Evolutionary conservation across 2,329 filamentous ascomycete species (phyloP), one percentile per base, ranked within the genome.

Genomic region (Sclerotinia nivalis): DNA sequence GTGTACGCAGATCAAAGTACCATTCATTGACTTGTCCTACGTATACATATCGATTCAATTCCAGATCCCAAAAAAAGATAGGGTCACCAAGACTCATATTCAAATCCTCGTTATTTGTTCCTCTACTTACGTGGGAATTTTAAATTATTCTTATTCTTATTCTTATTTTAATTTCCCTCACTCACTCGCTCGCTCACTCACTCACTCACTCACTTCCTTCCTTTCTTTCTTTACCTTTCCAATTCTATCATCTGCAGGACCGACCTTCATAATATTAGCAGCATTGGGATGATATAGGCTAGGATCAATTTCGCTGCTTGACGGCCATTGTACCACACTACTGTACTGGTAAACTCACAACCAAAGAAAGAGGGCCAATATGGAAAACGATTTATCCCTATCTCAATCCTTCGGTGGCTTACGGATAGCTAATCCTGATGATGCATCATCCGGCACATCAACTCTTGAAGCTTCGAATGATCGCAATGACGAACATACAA

Each of bases 401-500:
- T 96, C 93, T 79, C 92, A 94, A 83, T 93, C 93, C 78, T 87
- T 98, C 78, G 96, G 96, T 78, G 95, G 95, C 77, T 85, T 99
- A 81, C 93, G 95, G 80, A 98, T 99, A 81, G 95, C 96, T 77
- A 99, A 98, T 81, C 95, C 95, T 69, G 94, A 96, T 82, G 73
- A 75, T 74, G 72, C 74, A 60, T 77, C 76, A 28, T 73, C 69
- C 5, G 72, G 74, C 61, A 73, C 72, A 34, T 70, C 73, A n/a
- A 71, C 76, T 61, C 72, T 73, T 71, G 73, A 75, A 71, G 70
- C 77, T 72, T 56, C 72, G 71, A 66, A 74, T 72, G 70, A 78
- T 65, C 72, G 75, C 13, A 72, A 71, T 64, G 47, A 72, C 68
- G 73, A 64, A 64, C 61, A 52, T 20, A 40, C 47, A 20, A 52